A percentile compares a stretch with the other conserved stretches of the same genome.
Conservation (phyloP, 441 rosid genomes). For the Bruguiera hainesii region DNA sequence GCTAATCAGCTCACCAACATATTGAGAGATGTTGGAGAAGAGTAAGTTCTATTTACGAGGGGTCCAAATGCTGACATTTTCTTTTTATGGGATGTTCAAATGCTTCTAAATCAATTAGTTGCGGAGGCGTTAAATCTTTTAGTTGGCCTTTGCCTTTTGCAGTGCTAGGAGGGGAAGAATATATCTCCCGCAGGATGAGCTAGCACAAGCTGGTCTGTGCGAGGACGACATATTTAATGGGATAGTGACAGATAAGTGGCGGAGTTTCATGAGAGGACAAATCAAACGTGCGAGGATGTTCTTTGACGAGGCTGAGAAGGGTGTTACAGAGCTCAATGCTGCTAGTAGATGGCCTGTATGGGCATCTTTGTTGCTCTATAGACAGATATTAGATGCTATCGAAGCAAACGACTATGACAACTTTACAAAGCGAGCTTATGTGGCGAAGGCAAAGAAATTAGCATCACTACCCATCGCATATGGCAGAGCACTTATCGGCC, state of each 20-base stretch:
- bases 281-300: constrained; percentile 47
- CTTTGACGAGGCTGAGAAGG: constrained; percentile 45
- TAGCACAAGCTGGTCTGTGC: constrained; percentile 31
- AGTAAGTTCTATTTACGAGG: constrained; percentile 22
- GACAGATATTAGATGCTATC: constrained; percentile 41
- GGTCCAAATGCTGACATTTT: not conserved
- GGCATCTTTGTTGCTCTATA: constrained; percentile 40
- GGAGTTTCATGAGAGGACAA: constrained; percentile 44
- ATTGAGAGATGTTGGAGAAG: constrained; percentile 57
- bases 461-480: constrained; percentile 37
- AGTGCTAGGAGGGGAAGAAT: constrained; percentile 53
- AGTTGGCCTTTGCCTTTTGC: not conserved
- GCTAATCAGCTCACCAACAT: constrained; percentile 60
- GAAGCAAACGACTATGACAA: constrained; percentile 44
- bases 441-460: constrained; percentile 40
- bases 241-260: constrained; percentile 42
- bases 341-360: constrained; percentile 57
- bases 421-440: constrained; percentile 43
- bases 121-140: not conserved
- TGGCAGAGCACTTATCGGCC: constrained; percentile 27
- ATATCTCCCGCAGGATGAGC: constrained; percentile 48
- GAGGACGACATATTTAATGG: constrained; percentile 43
- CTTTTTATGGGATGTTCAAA: not conserved
- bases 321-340: constrained; percentile 40
- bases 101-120: not conserved